Evolutionary conservation across 441 rosid species (phyloP).

Genomic region (Adansonia madagascariensis): DNA sequence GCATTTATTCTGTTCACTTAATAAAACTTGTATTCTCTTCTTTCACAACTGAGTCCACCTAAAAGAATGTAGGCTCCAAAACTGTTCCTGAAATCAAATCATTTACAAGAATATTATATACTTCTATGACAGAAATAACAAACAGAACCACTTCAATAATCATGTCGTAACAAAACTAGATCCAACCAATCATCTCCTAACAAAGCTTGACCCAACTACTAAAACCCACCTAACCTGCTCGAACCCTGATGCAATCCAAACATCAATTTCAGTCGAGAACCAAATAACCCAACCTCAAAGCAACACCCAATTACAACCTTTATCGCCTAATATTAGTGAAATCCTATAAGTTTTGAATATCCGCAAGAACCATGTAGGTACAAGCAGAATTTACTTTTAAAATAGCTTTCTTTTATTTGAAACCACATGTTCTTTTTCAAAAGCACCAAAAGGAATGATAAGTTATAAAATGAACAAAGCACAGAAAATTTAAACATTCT

Average conservation of each 20-base stretch:
- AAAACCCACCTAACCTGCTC: not conserved
- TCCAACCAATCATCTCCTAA: not conserved
- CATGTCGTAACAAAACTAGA: no score
- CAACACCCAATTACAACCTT: not conserved
- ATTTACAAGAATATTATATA: constrained; percentile 14
- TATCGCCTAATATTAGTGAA: constrained; percentile 6
- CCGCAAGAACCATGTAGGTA: not conserved
- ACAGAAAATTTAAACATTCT: not conserved
- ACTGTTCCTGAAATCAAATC: constrained; percentile 24
- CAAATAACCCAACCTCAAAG: not conserved
- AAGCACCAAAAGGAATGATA: not conserved
- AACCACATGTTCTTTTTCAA: not conserved
- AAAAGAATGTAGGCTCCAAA: constrained; percentile 14
- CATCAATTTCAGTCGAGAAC: not conserved
- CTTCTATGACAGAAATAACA: not conserved
- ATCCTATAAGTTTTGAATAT: not conserved
- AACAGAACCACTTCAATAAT: not conserved
- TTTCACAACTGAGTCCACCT: not conserved
- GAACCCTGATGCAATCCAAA: not conserved
- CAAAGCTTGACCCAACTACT: not conserved
- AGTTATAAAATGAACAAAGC: not conserved
- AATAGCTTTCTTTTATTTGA: not conserved
- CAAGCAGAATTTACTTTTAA: not conserved
- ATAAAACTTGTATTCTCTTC: constrained; percentile 3
- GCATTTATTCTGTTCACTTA: constrained; percentile 18